Conservation (phyloP, 2,329 filamentous ascomycete species). For the Fusarium papillatum region DNA sequence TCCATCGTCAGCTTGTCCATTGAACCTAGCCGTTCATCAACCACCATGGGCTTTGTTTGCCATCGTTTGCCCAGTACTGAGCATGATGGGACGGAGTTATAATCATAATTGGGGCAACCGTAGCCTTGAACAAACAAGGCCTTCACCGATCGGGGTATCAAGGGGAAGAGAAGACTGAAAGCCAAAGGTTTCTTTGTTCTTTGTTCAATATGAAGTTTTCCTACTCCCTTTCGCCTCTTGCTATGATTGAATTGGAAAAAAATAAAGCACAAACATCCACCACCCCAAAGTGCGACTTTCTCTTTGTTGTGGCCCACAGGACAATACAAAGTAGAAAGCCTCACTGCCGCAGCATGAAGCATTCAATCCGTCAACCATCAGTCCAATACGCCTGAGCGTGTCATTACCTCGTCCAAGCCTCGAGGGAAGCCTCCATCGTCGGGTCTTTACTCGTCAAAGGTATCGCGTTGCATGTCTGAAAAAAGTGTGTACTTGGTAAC, state of each 20-base stretch:
- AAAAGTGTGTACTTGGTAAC: slow-evolving; percentile 48
- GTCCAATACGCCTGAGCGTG: slow-evolving; percentile 35
- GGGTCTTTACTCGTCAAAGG: slow-evolving; percentile 44
- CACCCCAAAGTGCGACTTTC: slow-evolving; percentile 35
- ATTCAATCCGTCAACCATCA: slow-evolving; percentile 26
- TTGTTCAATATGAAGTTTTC: slow-evolving; percentile 45
- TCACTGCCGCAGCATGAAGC: slow-evolving; percentile 27
- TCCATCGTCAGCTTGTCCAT: neutral
- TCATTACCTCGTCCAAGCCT: slow-evolving; percentile 36
- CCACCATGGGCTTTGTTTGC: neutral
- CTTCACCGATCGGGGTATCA: neutral
- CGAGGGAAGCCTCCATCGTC: slow-evolving; percentile 32
- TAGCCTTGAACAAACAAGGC: neutral
- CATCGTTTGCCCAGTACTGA: neutral
- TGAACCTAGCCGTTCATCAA: neutral
- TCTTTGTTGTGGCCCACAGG: slow-evolving; percentile 3
- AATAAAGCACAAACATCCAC: slow-evolving; percentile 41
- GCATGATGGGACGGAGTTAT: neutral
- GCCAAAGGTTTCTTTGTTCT: slow-evolving; percentile 35
- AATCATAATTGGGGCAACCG: neutral
- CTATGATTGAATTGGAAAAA: slow-evolving; percentile 48
- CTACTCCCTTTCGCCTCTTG: slow-evolving; percentile 53
- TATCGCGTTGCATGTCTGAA: slow-evolving; percentile 45
- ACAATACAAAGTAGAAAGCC: slow-evolving; percentile 13
- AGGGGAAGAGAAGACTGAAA: neutral